phyloP scores from a whole-genome alignment of 2,329 filamentous ascomycete genomes.

The Talaromyces sp. region DNA sequence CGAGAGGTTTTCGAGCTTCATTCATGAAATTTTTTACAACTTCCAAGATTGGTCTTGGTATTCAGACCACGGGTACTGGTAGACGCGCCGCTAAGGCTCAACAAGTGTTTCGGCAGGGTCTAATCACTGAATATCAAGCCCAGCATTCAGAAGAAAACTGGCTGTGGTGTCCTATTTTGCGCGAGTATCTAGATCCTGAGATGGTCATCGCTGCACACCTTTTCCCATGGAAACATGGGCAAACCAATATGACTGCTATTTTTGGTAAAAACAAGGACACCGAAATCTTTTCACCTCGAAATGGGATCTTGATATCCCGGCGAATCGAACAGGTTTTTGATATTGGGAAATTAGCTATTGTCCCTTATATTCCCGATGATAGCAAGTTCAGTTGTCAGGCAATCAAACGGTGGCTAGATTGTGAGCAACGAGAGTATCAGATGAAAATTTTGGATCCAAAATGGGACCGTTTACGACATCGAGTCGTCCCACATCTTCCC shows the following conservation, averaged over 20 bases:
- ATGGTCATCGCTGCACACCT: constrained; percentile 11
- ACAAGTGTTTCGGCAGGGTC: neutral
- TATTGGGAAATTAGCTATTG: neutral
- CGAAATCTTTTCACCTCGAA: constrained; percentile 20
- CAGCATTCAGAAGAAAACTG: neutral
- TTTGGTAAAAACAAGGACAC: constrained; percentile 14
- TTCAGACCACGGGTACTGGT: neutral
- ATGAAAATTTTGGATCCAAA: neutral
- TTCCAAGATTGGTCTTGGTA: neutral
- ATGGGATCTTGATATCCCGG: constrained; percentile 1
- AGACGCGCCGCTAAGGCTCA: constrained; percentile 18
- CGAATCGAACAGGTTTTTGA: neutral
- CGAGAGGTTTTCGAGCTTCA: neutral
- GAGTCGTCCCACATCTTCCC: neutral
- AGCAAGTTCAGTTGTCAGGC: neutral
- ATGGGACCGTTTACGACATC: neutral
- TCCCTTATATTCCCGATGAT: neutral
- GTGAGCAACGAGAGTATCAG: neutral
- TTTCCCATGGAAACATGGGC: constrained; percentile 17
- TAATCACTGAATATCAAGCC: neutral
- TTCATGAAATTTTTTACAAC: neutral
- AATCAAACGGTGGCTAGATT: neutral
- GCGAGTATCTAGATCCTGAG: neutral
- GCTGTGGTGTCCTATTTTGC: constrained; percentile 4
- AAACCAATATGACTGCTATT: constrained; percentile 22